Conservation (phyloP, 495 filamentous ascomycete species). For the Poronia punctata region DNA sequence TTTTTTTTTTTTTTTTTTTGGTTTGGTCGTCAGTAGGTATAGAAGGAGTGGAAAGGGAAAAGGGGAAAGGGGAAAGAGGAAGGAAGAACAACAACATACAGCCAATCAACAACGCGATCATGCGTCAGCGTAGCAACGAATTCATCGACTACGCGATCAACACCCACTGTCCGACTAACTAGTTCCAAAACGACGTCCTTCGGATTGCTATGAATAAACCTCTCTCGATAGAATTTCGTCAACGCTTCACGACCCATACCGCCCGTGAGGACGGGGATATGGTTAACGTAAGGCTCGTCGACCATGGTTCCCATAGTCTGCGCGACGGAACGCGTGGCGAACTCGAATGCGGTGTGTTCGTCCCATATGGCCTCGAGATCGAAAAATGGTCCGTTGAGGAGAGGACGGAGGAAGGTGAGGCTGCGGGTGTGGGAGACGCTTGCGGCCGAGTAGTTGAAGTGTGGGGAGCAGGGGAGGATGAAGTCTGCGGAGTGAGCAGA, state of each 20-base stretch:
- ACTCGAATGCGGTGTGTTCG: constrained; percentile 50
- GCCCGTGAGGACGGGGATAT: constrained; percentile 56
- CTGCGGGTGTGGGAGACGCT: constrained; percentile 45
- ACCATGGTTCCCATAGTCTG: constrained; percentile 56
- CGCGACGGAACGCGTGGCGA: constrained; percentile 44
- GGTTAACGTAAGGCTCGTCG: constrained; percentile 53
- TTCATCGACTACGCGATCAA: constrained; percentile 52
- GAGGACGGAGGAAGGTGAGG: constrained; percentile 45
- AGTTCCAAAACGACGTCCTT: constrained; percentile 61
- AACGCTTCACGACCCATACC: constrained; percentile 61
- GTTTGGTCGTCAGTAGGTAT: background rate
- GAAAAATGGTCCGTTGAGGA: constrained; percentile 46
- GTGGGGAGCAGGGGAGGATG: constrained; percentile 31
- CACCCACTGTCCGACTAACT: constrained; percentile 59
- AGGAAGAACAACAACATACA: constrained; percentile 32
- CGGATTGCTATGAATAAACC: constrained; percentile 68
- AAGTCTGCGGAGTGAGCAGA: constrained; percentile 24
- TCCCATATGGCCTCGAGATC: constrained; percentile 57
- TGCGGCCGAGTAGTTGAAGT: constrained; percentile 33
- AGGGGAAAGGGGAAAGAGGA: background rate
- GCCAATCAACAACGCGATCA: constrained; percentile 66
- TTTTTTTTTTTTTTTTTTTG: too few species aligned
- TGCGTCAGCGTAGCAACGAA: constrained; percentile 62
- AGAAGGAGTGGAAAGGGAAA: constrained; percentile 4
- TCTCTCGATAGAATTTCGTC: constrained; percentile 61